Evolutionary conservation across 2,329 filamentous ascomycete genomes (phyloP).

Genomic region (Pseudogymnoascus sp.): DNA sequence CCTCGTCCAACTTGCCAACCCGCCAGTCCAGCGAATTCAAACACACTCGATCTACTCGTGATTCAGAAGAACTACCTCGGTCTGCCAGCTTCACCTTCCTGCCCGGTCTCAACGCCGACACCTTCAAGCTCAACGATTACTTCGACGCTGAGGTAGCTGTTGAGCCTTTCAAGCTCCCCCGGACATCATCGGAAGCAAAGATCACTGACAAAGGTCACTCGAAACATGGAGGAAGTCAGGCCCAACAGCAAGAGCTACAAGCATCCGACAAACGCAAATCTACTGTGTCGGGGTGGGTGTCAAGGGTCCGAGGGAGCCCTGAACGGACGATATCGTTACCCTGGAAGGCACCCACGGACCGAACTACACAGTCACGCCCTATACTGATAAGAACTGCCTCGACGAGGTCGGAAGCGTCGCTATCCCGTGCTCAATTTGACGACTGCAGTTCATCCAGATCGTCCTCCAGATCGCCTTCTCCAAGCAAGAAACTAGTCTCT

Average conservation of each 20-base stretch:
- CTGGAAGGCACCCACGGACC: conserved; percentile 17
- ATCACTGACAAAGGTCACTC: background rate
- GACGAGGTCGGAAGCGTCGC: background rate
- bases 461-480: conserved; percentile 38
- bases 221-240: background rate
- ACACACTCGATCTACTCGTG: conserved; percentile 13
- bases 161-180: conserved; percentile 30
- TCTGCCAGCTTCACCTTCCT: conserved; percentile 51
- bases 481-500: conserved; percentile 24
- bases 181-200: conserved; percentile 10
- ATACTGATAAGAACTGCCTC: background rate
- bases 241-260: conserved; percentile 15
- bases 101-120: conserved; percentile 28
- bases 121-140: conserved; percentile 26
- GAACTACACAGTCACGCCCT: conserved; percentile 9
- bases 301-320: conserved; percentile 23
- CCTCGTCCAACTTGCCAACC: conserved; percentile 26
- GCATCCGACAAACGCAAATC: conserved; percentile 26
- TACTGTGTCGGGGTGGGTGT: conserved; percentile 27
- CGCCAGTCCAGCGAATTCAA: conserved; percentile 22
- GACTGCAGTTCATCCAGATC: conserved; percentile 13
- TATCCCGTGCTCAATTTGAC: background rate
- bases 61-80: conserved; percentile 34
- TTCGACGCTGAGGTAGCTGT: conserved; percentile 43
- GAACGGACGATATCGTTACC: conserved; percentile 25